Evolutionary conservation across 768 basidiomycete genomes (phyloP).

Genomic region (Asterophora parasitica): DNA sequence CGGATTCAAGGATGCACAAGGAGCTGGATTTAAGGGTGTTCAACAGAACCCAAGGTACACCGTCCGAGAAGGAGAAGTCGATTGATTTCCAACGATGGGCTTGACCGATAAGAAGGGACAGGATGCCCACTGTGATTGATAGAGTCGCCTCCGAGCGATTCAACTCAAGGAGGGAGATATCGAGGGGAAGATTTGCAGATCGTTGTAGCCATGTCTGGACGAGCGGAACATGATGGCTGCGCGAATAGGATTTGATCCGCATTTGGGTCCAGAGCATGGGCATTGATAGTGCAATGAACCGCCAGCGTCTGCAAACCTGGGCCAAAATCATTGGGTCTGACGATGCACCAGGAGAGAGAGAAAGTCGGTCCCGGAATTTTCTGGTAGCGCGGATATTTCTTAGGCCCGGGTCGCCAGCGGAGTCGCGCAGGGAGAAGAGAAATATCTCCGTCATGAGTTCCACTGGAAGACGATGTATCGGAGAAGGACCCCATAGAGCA

Average conservation of each 20-base stretch:
- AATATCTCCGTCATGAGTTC: slow-evolving; percentile 10
- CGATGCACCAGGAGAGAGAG: not conserved
- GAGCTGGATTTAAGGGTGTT: not conserved
- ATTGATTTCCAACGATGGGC: slow-evolving; percentile 9
- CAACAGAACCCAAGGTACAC: not conserved
- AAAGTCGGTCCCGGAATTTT: not conserved
- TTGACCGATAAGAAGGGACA: slow-evolving; percentile 7
- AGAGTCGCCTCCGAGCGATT: not conserved
- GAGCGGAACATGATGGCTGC: slow-evolving; percentile 1
- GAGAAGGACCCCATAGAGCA: not conserved
- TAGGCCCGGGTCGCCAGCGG: not conserved
- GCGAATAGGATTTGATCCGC: not conserved
- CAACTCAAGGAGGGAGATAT: slow-evolving; percentile 2
- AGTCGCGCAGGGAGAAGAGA: not conserved
- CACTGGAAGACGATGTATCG: slow-evolving; percentile 1
- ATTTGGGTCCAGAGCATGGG: slow-evolving; percentile 10
- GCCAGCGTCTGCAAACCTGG: slow-evolving; percentile 8
- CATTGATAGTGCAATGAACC: slow-evolving; percentile 1
- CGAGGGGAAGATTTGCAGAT: slow-evolving; percentile 2
- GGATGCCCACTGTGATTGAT: not conserved
- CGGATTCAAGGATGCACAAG: slow-evolving; percentile 2
- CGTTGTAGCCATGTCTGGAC: slow-evolving; percentile 6
- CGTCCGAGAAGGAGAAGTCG: slow-evolving; percentile 3
- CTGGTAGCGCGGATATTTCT: not conserved
- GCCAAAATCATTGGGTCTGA: slow-evolving; percentile 9